A percentile compares a stretch with the other conserved stretches of the same genome.
Conservation (phyloP, 352 stramenopile species). For the Phytopythium kandeliae region DNA sequence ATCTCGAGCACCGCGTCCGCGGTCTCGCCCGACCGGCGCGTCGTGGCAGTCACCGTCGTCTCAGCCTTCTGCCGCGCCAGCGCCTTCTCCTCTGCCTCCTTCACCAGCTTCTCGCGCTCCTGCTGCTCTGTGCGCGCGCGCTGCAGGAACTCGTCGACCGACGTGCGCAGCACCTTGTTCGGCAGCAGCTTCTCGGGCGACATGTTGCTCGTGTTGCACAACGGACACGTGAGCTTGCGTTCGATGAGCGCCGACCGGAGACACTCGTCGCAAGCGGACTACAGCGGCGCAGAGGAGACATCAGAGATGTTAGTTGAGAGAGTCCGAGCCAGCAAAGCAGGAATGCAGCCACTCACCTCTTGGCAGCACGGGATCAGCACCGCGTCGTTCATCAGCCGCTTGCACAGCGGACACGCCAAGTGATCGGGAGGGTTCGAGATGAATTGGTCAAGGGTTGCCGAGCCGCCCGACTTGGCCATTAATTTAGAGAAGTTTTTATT, state of each 20-base stretch:
- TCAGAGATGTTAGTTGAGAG: not conserved
- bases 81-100: conserved; percentile 79
- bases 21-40: conserved; percentile 52
- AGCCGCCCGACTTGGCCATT: conserved; percentile 84
- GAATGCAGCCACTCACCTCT: conserved; percentile 54
- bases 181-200: conserved; percentile 79
- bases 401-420: conserved; percentile 86
- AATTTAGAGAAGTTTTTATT: conserved; percentile 92
- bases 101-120: conserved; percentile 79
- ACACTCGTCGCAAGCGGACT: conserved; percentile 84
- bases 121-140: conserved; percentile 75
- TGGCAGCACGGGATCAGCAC: conserved; percentile 85
- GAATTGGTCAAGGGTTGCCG: conserved; percentile 87
- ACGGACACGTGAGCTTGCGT: conserved; percentile 71
- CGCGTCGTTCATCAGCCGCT: conserved; percentile 83
- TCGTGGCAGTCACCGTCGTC: conserved; percentile 36
- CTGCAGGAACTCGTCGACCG: conserved; percentile 77
- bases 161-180: conserved; percentile 81
- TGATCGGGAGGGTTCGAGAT: conserved; percentile 87
- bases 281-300: conserved; percentile 6
- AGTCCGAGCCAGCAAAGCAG: conserved; percentile 9
- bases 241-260: conserved; percentile 73
- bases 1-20: conserved; percentile 82
- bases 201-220: conserved; percentile 79
- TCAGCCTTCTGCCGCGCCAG: conserved; percentile 78